Percentiles rank a stretch among this genome's conserved stretches.
Evolutionary conservation across 805 yeast genomes (phyloP).

Genomic region (Zygoascus biomembranicola): DNA sequence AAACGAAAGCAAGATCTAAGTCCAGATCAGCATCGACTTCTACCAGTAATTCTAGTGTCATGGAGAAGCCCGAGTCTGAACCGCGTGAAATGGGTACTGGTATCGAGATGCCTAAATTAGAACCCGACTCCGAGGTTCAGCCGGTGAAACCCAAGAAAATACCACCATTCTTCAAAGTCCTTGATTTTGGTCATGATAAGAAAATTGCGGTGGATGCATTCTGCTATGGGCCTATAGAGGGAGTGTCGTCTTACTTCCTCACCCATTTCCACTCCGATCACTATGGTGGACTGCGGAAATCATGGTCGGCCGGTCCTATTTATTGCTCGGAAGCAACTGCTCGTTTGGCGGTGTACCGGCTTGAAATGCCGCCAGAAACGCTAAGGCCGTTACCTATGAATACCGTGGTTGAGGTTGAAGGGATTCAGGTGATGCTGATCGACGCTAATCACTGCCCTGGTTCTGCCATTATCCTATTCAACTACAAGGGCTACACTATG

Average conservation of each 20-base stretch:
- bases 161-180: slow-evolving; percentile 27
- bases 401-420: slow-evolving; percentile 35
- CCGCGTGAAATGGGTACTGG: too few relatives aligned
- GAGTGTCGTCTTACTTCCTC: slow-evolving; percentile 25
- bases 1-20: too few relatives aligned
- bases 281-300: slow-evolving; percentile 74
- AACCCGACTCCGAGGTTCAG: neutral
- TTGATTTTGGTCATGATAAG: slow-evolving; percentile 20
- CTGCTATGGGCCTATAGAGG: slow-evolving; percentile 27
- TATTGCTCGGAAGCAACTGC: slow-evolving; percentile 70
- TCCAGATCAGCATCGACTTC: too few relatives aligned
- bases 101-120: too few relatives aligned
- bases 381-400: slow-evolving; percentile 39
- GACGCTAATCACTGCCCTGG: slow-evolving; percentile 99
- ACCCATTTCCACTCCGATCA: slow-evolving; percentile 91
- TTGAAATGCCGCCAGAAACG: slow-evolving; percentile 42
- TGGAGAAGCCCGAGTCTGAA: too few relatives aligned
- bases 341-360: slow-evolving; percentile 43
- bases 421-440: slow-evolving; percentile 47
- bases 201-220: slow-evolving; percentile 33
- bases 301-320: slow-evolving; percentile 66
- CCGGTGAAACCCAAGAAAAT: neutral
- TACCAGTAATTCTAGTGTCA: too few relatives aligned
- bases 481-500: slow-evolving; percentile 32
- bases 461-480: slow-evolving; percentile 71